These are phyloP conservation scores for Neurospora sp. DNA, from an alignment of 495 filamentous ascomycete species.

Conservation along the genomic window DNA sequence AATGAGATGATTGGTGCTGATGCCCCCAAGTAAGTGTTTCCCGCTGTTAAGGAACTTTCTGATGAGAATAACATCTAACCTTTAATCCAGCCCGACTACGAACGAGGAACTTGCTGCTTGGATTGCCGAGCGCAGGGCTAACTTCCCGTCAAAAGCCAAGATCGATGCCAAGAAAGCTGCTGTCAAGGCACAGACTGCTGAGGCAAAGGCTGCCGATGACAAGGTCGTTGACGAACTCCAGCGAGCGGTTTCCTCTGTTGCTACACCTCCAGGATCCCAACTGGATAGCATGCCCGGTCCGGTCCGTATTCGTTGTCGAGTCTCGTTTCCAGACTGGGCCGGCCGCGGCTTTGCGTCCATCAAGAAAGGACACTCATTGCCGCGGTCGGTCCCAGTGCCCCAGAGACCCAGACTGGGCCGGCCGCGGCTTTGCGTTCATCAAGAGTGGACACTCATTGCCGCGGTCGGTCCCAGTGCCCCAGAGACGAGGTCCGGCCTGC, in stretches of 20 bases:
- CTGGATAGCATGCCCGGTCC: neutral
- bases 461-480: neutral
- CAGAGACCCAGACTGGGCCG: neutral
- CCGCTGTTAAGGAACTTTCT: slow-evolving; percentile 19
- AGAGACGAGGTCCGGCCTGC: neutral
- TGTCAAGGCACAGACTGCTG: neutral
- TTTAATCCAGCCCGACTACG: neutral
- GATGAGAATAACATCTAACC: neutral
- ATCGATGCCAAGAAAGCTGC: neutral
- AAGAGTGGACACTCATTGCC: neutral
- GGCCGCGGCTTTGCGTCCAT: neutral
- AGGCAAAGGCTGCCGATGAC: neutral
- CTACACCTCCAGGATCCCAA: neutral
- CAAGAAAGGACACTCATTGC: neutral
- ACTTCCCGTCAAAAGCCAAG: neutral
- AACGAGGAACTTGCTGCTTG: neutral
- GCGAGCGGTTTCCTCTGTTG: neutral
- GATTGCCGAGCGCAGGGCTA: neutral
- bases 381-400: neutral
- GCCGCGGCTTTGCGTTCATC: neutral
- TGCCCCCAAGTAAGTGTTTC: slow-evolving; percentile 35
- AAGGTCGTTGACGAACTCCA: neutral
- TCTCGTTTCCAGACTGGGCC: neutral
- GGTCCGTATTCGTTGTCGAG: neutral
- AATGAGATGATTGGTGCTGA: slow-evolving; percentile 49